phyloP scores from a whole-genome alignment of 192 early-diverging fungal species.

The Anaeromyces robustus region DNA sequence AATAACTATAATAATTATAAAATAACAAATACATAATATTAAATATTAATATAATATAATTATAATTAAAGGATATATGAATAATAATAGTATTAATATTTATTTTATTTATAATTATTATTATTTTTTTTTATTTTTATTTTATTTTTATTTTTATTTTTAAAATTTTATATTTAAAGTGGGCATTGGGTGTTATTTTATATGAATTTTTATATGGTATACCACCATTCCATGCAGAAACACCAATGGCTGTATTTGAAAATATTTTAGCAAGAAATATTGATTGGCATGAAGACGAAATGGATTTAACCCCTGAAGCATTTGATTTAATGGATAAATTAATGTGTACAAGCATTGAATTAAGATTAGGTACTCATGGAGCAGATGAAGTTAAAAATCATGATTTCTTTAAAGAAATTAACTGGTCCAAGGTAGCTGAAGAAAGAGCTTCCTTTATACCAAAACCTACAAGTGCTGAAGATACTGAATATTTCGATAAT shows the following conservation, averaged over 20 bases:
- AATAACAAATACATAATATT: no score
- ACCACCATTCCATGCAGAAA: constrained; percentile 67
- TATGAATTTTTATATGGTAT: constrained; percentile 73
- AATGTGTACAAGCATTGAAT: constrained; percentile 42
- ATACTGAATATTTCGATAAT: constrained; percentile 88
- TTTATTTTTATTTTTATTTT: no score
- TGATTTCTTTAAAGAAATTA: constrained; percentile 53
- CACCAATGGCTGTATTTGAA: constrained; percentile 66
- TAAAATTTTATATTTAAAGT: constrained; percentile 40
- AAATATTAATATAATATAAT: no score
- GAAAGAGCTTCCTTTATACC: constrained; percentile 71
- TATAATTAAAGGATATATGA: no score
- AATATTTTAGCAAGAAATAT: constrained; percentile 61
- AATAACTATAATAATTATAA: constrained; percentile 6
- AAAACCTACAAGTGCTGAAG: constrained; percentile 51
- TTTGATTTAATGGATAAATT: constrained; percentile 63
- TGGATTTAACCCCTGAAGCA: constrained; percentile 55
- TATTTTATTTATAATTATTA: no score
- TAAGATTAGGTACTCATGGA: constrained; percentile 50
- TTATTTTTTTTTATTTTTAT: no score
- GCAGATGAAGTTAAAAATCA: constrained; percentile 63
- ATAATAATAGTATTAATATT: no score
- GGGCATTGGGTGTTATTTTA: constrained; percentile 76
- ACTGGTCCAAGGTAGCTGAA: constrained; percentile 49
- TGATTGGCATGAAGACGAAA: constrained; percentile 55